These are phyloP conservation scores for Brassica nigra DNA, from an alignment of 345 rosid genomes.

Conservation along the genomic window DNA sequence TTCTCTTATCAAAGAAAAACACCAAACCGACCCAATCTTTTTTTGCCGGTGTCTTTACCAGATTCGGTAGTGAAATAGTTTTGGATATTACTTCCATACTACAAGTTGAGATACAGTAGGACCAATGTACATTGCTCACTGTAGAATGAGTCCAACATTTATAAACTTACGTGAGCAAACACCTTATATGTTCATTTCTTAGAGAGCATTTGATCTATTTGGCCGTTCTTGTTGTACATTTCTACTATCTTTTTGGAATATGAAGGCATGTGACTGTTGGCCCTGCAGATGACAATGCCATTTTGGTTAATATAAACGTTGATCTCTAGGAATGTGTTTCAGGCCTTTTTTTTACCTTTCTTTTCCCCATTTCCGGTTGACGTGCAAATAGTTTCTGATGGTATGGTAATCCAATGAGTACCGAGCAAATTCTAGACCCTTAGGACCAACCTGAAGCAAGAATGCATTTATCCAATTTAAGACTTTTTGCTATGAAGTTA, in stretches of 20 bases:
- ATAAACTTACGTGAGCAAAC: constrained; percentile 27
- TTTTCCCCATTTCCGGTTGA: constrained; percentile 81
- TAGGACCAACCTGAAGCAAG: constrained; percentile 77
- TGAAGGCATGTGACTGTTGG: constrained; percentile 72
- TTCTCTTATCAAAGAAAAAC: constrained; percentile 10
- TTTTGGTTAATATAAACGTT: background rate
- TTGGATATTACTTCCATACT: constrained; percentile 27
- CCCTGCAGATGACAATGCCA: constrained; percentile 52
- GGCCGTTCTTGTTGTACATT: constrained; percentile 68
- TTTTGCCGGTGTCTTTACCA: constrained; percentile 33
- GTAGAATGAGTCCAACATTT: background rate
- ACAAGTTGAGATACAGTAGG: constrained; percentile 38
- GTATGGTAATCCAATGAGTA: constrained; percentile 97
- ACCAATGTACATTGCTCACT: constrained; percentile 30
- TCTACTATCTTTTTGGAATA: constrained; percentile 76
- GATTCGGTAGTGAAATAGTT: constrained; percentile 10
- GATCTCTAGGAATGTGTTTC: constrained; percentile 2
- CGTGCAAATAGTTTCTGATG: constrained; percentile 80
- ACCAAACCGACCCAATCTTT: constrained; percentile 37
- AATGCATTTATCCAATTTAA: background rate
- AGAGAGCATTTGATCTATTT: constrained; percentile 73
- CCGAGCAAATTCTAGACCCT: constrained; percentile 95
- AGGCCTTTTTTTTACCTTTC: constrained; percentile 53
- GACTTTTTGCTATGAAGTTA: constrained; percentile 16
- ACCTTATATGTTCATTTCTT: constrained; percentile 37